Percentiles rank a stretch among this genome's conserved stretches.
These are phyloP conservation scores for Hanseniaspora sp. DNA, from an alignment of 1,139 yeast genomes.

Conservation along the genomic window DNA sequence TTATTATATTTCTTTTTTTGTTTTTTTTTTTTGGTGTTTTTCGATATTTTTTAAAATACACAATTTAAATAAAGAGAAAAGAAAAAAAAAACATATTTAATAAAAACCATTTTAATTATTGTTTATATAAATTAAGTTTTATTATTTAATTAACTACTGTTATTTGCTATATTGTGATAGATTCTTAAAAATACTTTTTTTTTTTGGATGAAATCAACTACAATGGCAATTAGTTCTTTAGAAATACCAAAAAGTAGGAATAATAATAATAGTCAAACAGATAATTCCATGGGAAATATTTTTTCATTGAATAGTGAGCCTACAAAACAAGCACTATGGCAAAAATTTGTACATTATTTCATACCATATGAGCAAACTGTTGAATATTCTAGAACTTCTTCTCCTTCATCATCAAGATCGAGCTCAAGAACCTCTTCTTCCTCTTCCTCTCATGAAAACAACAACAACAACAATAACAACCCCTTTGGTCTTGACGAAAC, in stretches of 20 bases:
- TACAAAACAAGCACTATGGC: background rate
- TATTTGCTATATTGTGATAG: too few species aligned
- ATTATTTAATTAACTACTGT: too few species aligned
- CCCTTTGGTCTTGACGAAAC: background rate
- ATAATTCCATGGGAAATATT: conserved; percentile 5
- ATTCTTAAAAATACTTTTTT: too few species aligned
- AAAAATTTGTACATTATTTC: background rate
- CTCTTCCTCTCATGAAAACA: background rate
- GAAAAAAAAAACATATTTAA: too few species aligned
- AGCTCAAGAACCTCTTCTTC: conserved; percentile 4
- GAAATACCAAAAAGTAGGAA: background rate
- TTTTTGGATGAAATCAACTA: too few species aligned
- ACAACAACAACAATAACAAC: background rate
- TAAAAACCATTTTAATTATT: too few species aligned
- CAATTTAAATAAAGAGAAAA: too few species aligned
- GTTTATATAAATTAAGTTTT: too few species aligned
- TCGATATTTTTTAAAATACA: too few species aligned
- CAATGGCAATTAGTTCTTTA: background rate
- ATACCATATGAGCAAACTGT: conserved; percentile 6
- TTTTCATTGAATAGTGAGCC: background rate
- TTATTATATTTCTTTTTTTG: too few species aligned
- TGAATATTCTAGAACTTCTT: background rate
- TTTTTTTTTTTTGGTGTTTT: too few species aligned
- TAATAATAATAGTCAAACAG: background rate
- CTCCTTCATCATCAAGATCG: conserved; percentile 8